Percentiles rank a stretch among this genome's conserved stretches.
These are phyloP conservation scores for Holtermannia corniformis DNA, from an alignment of 768 basidiomycete genomes.

Conservation along the genomic window DNA sequence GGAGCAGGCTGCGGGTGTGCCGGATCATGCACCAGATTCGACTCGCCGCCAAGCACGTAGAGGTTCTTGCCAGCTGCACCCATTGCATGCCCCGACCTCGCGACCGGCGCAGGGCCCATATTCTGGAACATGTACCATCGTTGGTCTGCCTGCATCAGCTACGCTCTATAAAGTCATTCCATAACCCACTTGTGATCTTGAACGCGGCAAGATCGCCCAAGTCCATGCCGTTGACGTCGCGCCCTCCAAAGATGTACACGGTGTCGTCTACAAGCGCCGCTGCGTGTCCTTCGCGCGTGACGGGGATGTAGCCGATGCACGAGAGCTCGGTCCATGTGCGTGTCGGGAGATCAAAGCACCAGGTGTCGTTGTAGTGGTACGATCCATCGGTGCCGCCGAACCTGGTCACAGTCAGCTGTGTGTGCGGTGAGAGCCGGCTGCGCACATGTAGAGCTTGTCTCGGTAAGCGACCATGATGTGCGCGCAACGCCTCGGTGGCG, in stretches of 20 bases:
- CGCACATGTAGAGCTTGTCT: slow-evolving; percentile 75
- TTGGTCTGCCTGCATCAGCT: slow-evolving; percentile 54
- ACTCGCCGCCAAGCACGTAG: slow-evolving; percentile 91
- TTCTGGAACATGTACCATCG: slow-evolving; percentile 99
- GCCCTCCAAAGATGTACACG: slow-evolving; percentile 92
- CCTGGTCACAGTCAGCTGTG: slow-evolving; percentile 41
- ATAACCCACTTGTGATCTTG: slow-evolving; percentile 80
- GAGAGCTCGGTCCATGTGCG: slow-evolving; percentile 80
- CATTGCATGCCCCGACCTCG: slow-evolving; percentile 97
- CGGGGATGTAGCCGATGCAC: slow-evolving; percentile 94
- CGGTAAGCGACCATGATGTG: slow-evolving; percentile 77
- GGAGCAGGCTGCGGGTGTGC: slow-evolving; percentile 53
- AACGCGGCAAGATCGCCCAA: slow-evolving; percentile 90
- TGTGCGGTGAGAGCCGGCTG: slow-evolving; percentile 15
- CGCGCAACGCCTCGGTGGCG: slow-evolving; percentile 72
- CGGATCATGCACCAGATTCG: slow-evolving; percentile 41
- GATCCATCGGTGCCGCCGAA: slow-evolving; percentile 98
- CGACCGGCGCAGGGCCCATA: slow-evolving; percentile 91
- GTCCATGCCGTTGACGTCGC: slow-evolving; percentile 95
- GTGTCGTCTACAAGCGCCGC: slow-evolving; percentile 95
- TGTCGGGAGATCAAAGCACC: slow-evolving; percentile 78
- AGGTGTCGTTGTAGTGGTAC: slow-evolving; percentile 98
- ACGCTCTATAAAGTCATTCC: not conserved
- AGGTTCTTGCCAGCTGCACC: slow-evolving; percentile 73
- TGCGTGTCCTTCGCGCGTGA: slow-evolving; percentile 90